These are phyloP conservation scores for Globisporangium parvum DNA, from an alignment of 352 stramenopile genomes.

Conservation along the genomic window DNA sequence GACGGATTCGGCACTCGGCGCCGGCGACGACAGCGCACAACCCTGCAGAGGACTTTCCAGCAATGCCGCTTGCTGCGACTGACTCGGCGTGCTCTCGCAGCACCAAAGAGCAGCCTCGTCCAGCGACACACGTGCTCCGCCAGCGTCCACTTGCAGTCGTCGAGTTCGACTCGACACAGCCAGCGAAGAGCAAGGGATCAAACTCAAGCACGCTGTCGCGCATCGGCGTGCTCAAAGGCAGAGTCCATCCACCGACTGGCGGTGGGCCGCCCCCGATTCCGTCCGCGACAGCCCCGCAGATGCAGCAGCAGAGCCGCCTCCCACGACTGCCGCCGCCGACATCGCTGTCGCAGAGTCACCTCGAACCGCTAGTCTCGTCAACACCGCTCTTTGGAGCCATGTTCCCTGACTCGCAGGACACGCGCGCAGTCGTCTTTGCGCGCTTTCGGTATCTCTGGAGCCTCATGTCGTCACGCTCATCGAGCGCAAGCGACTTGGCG, in stretches of 20 bases:
- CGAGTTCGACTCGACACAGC: slow-evolving; percentile 14
- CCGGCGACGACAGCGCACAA: slow-evolving; percentile 3
- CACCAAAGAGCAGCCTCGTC: slow-evolving; percentile 6
- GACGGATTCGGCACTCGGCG: slow-evolving; percentile 5
- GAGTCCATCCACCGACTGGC: slow-evolving; percentile 6
- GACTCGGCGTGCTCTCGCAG: slow-evolving; percentile 2
- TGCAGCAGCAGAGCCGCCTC: neutral
- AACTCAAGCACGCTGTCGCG: neutral
- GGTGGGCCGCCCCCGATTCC: neutral
- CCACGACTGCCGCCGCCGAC: neutral
- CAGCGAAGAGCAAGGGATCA: neutral
- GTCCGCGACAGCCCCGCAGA: neutral
- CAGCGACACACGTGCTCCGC: slow-evolving; percentile 19
- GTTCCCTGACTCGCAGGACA: slow-evolving; percentile 24
- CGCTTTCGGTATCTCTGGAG: slow-evolving; percentile 37
- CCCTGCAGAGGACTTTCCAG: slow-evolving; percentile 6
- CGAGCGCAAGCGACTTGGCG: slow-evolving; percentile 1
- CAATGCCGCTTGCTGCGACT: neutral
- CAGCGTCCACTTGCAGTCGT: slow-evolving; percentile 27
- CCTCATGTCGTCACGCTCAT: slow-evolving; percentile 23
- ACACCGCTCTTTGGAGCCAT: slow-evolving; percentile 26
- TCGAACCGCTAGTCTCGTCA: neutral
- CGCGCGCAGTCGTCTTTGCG: slow-evolving; percentile 22
- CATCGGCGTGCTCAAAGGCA: slow-evolving; percentile 1
- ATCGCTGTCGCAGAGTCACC: neutral